Evolutionary conservation across 768 basidiomycete species (phyloP), one percentile per base, ranked within the genome.

Genomic region (Trametes coccinea): DNA sequence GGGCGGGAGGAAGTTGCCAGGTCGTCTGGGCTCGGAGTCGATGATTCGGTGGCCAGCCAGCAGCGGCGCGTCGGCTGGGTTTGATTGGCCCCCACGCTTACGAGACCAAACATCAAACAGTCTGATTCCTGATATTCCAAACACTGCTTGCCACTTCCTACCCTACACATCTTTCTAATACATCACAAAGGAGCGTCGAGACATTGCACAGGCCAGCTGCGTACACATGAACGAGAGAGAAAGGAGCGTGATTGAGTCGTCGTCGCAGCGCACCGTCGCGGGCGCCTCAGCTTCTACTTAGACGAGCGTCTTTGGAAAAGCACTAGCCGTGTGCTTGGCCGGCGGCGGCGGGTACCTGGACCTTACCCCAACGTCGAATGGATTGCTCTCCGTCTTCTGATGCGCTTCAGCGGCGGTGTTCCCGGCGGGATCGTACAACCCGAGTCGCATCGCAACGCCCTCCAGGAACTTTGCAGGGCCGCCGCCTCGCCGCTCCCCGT

Each of bases 71-170:
- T 60, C 60, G 54, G 65, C 61, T 60, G 59, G 56, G 59, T 66
- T 66, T 66, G 64, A 66, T 68, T 66, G 61, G 65, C 65, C 52
- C 53, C 53, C 47, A 45, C 60, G 66, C 67, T 68, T 68, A 68
- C 67, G 60, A 64, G 62, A 52, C 48, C 14, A 37, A 8, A 63
- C 64, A 64, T 62, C 54, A 56, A 64, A 62, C 52, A 47, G 29
- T 31, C 57, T 61, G 61, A 66, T 63, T 62, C 8, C 40, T 54
- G 54, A 48, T 66, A 61, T 53, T 56, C 14, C 58, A 53, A 50
- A 64, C 62, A 55, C 55, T 27, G 37, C 30, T 31, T 44, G 16
- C 30, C 6, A 7, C 3, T 13, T 34, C 10, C 40, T 49, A 56
- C 40, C 22, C 22, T 51, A 39, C 34, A 50, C 27, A 62, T 51